Percentiles rank a stretch among this genome's conserved stretches.
phyloP scores from a whole-genome alignment of 2,329 filamentous ascomycete species.

The Beauveria rudraprayagi region DNA sequence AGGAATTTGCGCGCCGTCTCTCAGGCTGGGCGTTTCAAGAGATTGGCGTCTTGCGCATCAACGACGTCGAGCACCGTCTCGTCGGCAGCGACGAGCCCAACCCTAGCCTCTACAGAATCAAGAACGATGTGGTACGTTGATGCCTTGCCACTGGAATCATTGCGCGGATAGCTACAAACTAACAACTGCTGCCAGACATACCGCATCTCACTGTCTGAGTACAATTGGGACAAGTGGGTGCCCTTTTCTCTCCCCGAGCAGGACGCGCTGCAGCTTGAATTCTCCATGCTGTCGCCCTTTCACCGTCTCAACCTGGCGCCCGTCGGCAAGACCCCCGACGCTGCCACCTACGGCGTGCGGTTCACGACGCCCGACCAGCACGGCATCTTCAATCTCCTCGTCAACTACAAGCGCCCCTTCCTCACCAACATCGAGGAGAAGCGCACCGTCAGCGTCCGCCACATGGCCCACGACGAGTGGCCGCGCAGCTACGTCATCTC shows the following conservation, averaged over 20 bases:
- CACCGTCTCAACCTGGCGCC: constrained; percentile 70
- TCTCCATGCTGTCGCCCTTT: constrained; percentile 98
- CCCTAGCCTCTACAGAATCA: constrained; percentile 86
- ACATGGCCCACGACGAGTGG: constrained; percentile 97
- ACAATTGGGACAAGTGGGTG: constrained; percentile 61
- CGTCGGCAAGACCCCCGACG: constrained; percentile 50
- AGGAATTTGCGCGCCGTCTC: constrained; percentile 75
- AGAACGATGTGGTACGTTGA: constrained; percentile 83
- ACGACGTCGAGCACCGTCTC: constrained; percentile 70
- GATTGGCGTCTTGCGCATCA: constrained; percentile 78
- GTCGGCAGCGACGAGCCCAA: constrained; percentile 54
- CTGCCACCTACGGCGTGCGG: constrained; percentile 62
- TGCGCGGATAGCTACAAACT: not conserved
- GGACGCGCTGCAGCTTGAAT: constrained; percentile 86
- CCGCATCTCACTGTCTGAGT: constrained; percentile 84
- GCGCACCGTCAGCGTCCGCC: constrained; percentile 85
- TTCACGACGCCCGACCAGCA: constrained; percentile 93
- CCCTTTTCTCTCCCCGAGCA: constrained; percentile 62
- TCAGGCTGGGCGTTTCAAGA: constrained; percentile 98
- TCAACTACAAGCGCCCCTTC: constrained; percentile 97
- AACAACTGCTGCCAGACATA: constrained; percentile 54
- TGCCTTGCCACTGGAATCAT: not conserved
- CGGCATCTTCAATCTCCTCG: constrained; percentile 96
- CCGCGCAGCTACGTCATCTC: constrained; percentile 83
- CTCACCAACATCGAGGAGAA: constrained; percentile 87